Evolutionary conservation across 805 yeast genomes (phyloP).

Genomic region (Wickerhamiella shivajii): DNA sequence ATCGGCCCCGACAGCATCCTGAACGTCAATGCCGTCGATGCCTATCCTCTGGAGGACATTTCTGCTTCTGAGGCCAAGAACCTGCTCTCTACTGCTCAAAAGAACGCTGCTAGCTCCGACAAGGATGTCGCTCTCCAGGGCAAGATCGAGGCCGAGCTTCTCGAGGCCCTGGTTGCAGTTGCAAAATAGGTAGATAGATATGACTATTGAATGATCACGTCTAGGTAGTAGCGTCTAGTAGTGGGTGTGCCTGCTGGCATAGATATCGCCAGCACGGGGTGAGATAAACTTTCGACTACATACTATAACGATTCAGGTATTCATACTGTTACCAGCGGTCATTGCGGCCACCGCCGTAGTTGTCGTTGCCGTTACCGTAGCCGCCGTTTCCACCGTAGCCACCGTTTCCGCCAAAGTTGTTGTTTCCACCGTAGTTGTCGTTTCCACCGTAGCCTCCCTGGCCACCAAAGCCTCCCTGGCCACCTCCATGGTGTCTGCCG

Average conservation of each 20-base stretch:
- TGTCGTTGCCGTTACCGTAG: slow-evolving; percentile 2
- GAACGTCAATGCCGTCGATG: slow-evolving; percentile 88
- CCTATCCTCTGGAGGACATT: slow-evolving; percentile 79
- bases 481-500: slow-evolving; percentile 23
- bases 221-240: no score
- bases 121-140: slow-evolving; percentile 90
- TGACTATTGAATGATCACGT: no score
- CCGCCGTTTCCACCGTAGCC: not conserved
- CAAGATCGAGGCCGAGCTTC: slow-evolving; percentile 85
- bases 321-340: not conserved
- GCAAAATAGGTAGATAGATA: slow-evolving; percentile 39
- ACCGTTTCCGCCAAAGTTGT: not conserved
- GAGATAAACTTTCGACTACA: no score
- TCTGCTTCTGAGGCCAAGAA: slow-evolving; percentile 61
- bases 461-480: slow-evolving; percentile 10
- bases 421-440: slow-evolving; percentile 1
- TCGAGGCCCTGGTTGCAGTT: slow-evolving; percentile 80
- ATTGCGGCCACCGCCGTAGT: slow-evolving; percentile 4
- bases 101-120: slow-evolving; percentile 67
- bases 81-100: slow-evolving; percentile 84
- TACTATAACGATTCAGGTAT: no score
- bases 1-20: slow-evolving; percentile 89
- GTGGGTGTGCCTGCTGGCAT: no score
- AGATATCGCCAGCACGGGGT: no score
- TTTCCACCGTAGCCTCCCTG: slow-evolving; percentile 3